Conservation (phyloP, 2,329 filamentous ascomycete genomes). For the Aspergillus aculeatus region DNA sequence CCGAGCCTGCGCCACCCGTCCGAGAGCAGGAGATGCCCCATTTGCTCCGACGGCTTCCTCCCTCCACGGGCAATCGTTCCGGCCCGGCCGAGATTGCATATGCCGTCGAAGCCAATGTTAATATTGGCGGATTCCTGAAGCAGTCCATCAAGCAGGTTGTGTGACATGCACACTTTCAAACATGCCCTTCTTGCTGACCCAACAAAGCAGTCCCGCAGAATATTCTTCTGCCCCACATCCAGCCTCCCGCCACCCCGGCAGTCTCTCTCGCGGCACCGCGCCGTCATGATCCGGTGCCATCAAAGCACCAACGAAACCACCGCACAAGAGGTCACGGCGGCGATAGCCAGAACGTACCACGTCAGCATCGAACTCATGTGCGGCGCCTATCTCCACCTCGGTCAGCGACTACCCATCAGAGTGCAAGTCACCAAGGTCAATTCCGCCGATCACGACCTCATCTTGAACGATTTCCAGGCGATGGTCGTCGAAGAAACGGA, state of each 20-base stretch:
- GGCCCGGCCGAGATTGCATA: conserved; percentile 13
- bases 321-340: background rate
- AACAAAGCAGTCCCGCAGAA: background rate
- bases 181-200: too few species aligned
- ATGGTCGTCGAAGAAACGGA: conserved; percentile 23
- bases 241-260: background rate
- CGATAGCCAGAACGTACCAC: too few species aligned
- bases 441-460: background rate
- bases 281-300: too few species aligned
- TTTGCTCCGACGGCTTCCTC: conserved; percentile 15
- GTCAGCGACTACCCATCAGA: conserved; percentile 13
- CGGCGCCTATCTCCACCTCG: conserved; percentile 15
- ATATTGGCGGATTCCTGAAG: too few species aligned
- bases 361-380: conserved; percentile 11
- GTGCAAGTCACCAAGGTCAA: conserved; percentile 12
- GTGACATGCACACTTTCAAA: too few species aligned
- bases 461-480: conserved; percentile 19
- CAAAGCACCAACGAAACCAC: background rate
- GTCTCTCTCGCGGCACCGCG: too few species aligned
- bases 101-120: conserved; percentile 9
- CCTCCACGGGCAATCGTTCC: conserved; percentile 6
- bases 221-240: conserved; percentile 3
- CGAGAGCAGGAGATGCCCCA: background rate
- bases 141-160: too few species aligned
- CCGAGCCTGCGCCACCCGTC: background rate